Percentiles rank a stretch among this genome's conserved stretches.
Evolutionary conservation across 1,284 basidiomycete species (phyloP).

Genomic region (Melanopsichium pennsylvanicum): DNA sequence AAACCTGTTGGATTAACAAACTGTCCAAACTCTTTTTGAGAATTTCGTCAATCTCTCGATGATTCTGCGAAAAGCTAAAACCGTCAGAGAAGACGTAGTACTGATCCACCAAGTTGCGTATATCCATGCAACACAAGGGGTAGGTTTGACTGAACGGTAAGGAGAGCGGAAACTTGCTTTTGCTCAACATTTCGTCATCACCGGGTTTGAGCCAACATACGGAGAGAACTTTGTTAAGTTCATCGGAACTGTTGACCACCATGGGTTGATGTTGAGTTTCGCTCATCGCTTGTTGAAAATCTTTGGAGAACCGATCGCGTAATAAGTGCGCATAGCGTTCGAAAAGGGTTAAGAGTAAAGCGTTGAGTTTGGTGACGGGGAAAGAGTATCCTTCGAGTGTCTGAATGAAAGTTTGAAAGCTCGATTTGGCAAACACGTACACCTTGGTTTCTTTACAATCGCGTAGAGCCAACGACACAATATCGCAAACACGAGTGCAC

Average conservation of each 20-base stretch:
- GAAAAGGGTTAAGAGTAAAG: slow-evolving; percentile 84
- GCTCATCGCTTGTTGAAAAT: slow-evolving; percentile 70
- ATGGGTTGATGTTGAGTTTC: slow-evolving; percentile 93
- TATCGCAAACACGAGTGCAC: slow-evolving; percentile 77
- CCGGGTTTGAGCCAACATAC: slow-evolving; percentile 81
- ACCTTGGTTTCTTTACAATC: slow-evolving; percentile 82
- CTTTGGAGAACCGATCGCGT: slow-evolving; percentile 80
- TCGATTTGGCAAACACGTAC: slow-evolving; percentile 84
- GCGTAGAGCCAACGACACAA: slow-evolving; percentile 78
- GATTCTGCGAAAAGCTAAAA: slow-evolving; percentile 74
- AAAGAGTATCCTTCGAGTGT: slow-evolving; percentile 86
- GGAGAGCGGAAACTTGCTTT: slow-evolving; percentile 73
- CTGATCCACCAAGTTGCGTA: slow-evolving; percentile 89
- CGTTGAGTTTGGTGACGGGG: slow-evolving; percentile 81
- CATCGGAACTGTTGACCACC: slow-evolving; percentile 77
- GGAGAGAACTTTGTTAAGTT: slow-evolving; percentile 79
- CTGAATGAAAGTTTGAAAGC: slow-evolving; percentile 85
- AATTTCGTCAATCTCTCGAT: slow-evolving; percentile 89
- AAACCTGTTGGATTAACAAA: slow-evolving; percentile 82
- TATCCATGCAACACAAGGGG: slow-evolving; percentile 93
- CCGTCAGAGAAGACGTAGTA: slow-evolving; percentile 98
- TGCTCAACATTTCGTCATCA: slow-evolving; percentile 40
- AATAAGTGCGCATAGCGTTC: slow-evolving; percentile 87
- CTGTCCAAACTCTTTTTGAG: slow-evolving; percentile 89
- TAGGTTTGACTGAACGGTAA: slow-evolving; percentile 96